Evolutionary conservation across 1,139 yeast species (phyloP), one percentile per base, ranked within the genome.

Genomic region (Lodderomyces beijingensis): DNA sequence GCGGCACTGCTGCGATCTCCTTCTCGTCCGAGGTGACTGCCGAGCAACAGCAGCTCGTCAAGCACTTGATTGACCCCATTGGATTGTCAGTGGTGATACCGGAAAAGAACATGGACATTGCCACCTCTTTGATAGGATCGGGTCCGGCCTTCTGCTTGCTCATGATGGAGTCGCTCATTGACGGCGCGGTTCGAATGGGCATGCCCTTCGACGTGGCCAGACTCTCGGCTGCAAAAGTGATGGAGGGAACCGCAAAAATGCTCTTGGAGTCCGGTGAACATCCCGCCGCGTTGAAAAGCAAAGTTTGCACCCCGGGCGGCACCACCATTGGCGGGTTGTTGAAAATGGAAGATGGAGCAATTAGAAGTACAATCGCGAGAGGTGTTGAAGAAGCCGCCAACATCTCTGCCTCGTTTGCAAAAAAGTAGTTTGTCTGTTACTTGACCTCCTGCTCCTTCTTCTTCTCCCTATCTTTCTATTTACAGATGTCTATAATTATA

Each of bases 221-320:
- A 51, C 81, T 82, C 45, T 81, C 95, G 47, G 97, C 97, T n/a
- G 86, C 95, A 21, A 93, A 88, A 58, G 96, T 89, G 18, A 71
- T 91, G 77, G 91, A 85, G 53, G 98, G 99, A 14, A 86, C 97
- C n/a, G 93, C 94, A 16, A 79, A 79, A 59, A 86, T 91, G 96
- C 93, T 82, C 1, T 60, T 74, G 40, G 83, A 77, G 51, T 75
- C 87, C n/a, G 89, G 88, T 3, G 77, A 74, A 27, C 96, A 89
- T 51, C 98, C 98, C n/a, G 93, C 94, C 8, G 87, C 76, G 13
- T 70, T 91, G 55, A 84, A 86, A 53, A 80, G 85, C 55, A 83
- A 82, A 50, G 93, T 91, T 5, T 88, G 96, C 54, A 91, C 99
- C 0, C 99, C 99, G 12, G 98, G 94, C 21, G 99, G 99, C 24